phyloP scores from a whole-genome alignment of 345 rosid genomes.

The Arabidopsis arenosa region DNA sequence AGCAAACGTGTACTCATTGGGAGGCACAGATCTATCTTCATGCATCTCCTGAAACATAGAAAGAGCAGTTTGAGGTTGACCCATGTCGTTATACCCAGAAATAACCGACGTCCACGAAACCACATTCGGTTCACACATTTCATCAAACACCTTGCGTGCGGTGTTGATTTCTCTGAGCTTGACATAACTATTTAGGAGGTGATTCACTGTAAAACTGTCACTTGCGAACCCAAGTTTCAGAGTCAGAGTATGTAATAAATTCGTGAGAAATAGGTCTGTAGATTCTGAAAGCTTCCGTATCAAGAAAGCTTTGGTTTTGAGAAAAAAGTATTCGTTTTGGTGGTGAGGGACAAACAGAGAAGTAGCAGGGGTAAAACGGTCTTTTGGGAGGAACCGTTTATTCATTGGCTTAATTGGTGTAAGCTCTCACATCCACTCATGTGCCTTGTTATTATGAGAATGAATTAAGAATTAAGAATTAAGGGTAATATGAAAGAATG shows the following conservation, averaged over 20 bases:
- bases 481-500: too few relatives aligned
- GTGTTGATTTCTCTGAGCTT: constrained; percentile 32
- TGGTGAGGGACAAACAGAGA: constrained; percentile 14
- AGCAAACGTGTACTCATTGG: constrained; percentile 68
- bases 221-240: constrained; percentile 55
- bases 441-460: too few relatives aligned
- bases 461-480: too few relatives aligned
- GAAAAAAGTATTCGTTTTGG: constrained; percentile 17
- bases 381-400: background rate
- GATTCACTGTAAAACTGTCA: constrained; percentile 51
- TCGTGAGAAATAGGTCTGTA: constrained; percentile 38
- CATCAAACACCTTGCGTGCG: constrained; percentile 65
- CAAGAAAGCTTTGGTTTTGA: constrained; percentile 38
- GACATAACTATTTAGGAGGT: constrained; percentile 56
- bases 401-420: constrained; percentile 12
- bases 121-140: constrained; percentile 74
- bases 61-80: constrained; percentile 47
- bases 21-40: constrained; percentile 43
- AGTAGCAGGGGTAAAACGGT: constrained; percentile 11
- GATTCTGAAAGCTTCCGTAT: constrained; percentile 48
- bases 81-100: constrained; percentile 53
- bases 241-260: constrained; percentile 39
- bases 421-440: too few relatives aligned
- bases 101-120: constrained; percentile 79
- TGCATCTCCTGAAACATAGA: constrained; percentile 52